Base-by-base conservation (phyloP, 169 alveolate species). In the Eimeria tenella region DNA sequence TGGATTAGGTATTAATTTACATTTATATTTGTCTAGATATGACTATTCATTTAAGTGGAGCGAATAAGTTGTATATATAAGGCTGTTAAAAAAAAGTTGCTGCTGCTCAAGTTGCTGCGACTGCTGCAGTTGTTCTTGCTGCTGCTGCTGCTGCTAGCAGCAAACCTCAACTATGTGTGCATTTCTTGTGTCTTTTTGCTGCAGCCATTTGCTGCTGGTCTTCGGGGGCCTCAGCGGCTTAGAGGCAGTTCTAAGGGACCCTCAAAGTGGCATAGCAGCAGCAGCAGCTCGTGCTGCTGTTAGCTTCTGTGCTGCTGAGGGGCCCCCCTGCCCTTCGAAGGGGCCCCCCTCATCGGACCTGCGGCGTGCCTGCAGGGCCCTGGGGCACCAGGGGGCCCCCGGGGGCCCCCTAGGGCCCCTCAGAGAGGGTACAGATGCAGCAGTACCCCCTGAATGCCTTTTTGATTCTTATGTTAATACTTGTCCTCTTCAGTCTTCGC, bases 171-270 rank as follows among this genome's bases (percentile, higher is more conserved):
- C 68, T 58, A 58, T 58, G 68, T 17, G 19, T 3, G 19, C 21
- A 58, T 10, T 58, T 58, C 68, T 17, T 58, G 68, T 58, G 68
- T 58, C 19, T 13, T 9, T 68, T 9, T 9, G 15, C 17, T 21
- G 10, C 96, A 97, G 97, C 65, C 99, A 98, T 95, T 91, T 97
- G 71, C 94, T 98, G 71, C 95, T 98, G 53, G 98, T 98, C 63
- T 98, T 98, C 93, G 99, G 99, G 19, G 99, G 99, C 0, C 95
- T 98, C 19, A 96, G 96, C 23, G 99, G 99, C 1, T 95, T 98
- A 74, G 99, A 98, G 94, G 98, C 97, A 9, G 96, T 97, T 75
- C 86, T 98, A 50, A 96, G 95, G 55, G 97, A 96, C 84, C 95
- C 94, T 3, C 97, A 95, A 86, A 60, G 82, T 5, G 31, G 31